Evolutionary conservation across 352 stramenopile species (phyloP).

Genomic region (Globisporangium sylvaticum): DNA sequence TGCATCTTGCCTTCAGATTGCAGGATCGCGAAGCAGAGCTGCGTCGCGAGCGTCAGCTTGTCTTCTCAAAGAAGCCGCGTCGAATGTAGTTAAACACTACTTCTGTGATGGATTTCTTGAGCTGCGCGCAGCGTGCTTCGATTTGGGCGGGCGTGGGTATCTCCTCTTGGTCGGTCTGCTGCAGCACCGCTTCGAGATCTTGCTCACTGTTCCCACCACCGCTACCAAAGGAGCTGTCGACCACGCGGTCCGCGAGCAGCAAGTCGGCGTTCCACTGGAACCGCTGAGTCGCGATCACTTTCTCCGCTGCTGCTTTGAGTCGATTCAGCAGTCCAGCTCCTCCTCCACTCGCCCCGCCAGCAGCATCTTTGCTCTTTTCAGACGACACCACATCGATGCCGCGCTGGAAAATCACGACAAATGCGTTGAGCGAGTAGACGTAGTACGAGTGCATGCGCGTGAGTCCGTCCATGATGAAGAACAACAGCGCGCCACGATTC

Average conservation of each 20-base stretch:
- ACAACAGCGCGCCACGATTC: conserved; percentile 89
- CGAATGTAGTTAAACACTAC: conserved; percentile 95
- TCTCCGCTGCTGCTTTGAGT: conserved; percentile 81
- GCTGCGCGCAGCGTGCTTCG: conserved; percentile 43
- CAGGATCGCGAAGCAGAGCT: conserved; percentile 91
- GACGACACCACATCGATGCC: conserved; percentile 88
- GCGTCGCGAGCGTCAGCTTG: conserved; percentile 90
- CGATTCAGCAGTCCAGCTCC: conserved; percentile 43
- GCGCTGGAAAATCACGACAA: conserved; percentile 93
- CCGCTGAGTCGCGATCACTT: conserved; percentile 75
- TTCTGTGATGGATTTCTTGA: conserved; percentile 68
- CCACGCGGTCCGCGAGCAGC: conserved; percentile 65
- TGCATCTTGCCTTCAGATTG: conserved; percentile 65
- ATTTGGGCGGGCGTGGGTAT: conserved; percentile 53
- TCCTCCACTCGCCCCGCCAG: conserved; percentile 11
- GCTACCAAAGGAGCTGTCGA: conserved; percentile 28
- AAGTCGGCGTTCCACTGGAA: conserved; percentile 88
- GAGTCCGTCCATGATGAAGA: conserved; percentile 94
- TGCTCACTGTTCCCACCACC: conserved; percentile 29
- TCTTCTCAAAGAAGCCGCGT: conserved; percentile 92
- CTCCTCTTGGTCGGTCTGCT: conserved; percentile 64
- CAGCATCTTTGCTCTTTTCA: conserved; percentile 27
- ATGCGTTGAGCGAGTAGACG: conserved; percentile 94
- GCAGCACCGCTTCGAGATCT: conserved; percentile 58
- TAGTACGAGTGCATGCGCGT: conserved; percentile 94